Evolutionary conservation across 2,329 filamentous ascomycete genomes (phyloP).

Genomic region (Colletotrichum nymphaeae): DNA sequence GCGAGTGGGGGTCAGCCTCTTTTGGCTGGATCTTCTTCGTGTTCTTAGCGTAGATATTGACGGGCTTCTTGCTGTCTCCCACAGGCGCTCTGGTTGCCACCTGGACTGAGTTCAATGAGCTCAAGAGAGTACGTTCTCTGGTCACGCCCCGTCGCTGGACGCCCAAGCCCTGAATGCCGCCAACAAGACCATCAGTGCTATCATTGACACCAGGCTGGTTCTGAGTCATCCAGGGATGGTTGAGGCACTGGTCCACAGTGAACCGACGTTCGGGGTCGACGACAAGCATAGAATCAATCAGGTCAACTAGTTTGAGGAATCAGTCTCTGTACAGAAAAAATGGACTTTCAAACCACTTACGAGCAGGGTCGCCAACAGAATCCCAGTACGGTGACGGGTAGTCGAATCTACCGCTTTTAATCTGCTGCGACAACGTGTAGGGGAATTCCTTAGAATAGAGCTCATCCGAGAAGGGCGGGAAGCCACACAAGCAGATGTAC

Average conservation of each 20-base stretch:
- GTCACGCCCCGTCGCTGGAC: constrained; percentile 84
- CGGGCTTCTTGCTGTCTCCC: constrained; percentile 59
- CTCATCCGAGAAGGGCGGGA: constrained; percentile 97
- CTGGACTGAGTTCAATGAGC: constrained; percentile 80
- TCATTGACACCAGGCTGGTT: constrained; percentile 73
- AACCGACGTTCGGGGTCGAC: constrained; percentile 87
- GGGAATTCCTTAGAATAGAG: constrained; percentile 85
- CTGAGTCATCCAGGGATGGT: constrained; percentile 89
- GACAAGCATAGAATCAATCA: constrained; percentile 95
- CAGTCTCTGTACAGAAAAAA: neutral
- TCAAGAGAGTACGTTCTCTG: constrained; percentile 87
- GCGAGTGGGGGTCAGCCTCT: constrained; percentile 76
- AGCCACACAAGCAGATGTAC: constrained; percentile 97
- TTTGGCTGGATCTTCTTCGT: constrained; percentile 52
- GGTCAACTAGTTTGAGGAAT: constrained; percentile 67
- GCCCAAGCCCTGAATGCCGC: constrained; percentile 84
- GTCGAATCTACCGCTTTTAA: constrained; percentile 88
- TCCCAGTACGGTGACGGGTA: constrained; percentile 99
- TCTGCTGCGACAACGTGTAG: constrained; percentile 88
- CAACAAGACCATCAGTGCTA: constrained; percentile 91
- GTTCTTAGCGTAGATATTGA: constrained; percentile 84
- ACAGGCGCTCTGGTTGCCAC: constrained; percentile 59
- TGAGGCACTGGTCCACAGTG: constrained; percentile 89
- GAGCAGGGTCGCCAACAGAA: constrained; percentile 83
- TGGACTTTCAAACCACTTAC: constrained; percentile 52